Evolutionary conservation across 441 rosid genomes (phyloP).

Genomic region (Erodium texanum): DNA sequence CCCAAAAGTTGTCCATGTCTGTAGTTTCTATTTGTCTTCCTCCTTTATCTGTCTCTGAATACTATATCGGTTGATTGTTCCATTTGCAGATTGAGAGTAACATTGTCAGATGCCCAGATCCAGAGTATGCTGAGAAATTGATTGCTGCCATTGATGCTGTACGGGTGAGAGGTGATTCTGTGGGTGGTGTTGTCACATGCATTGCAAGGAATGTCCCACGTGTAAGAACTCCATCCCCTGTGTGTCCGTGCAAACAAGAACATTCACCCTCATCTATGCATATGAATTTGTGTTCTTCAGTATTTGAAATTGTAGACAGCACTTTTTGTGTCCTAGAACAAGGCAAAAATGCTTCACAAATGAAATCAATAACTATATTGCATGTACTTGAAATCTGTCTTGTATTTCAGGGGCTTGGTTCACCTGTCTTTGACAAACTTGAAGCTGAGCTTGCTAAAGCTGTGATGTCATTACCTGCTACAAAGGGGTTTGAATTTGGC

Average conservation of each 20-base stretch:
- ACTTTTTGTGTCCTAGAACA: conserved; percentile 3
- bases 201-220: conserved; percentile 81
- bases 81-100: conserved; percentile 67
- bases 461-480: conserved; percentile 83
- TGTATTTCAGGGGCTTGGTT: conserved; percentile 77
- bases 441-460: conserved; percentile 94
- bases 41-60: not conserved
- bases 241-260: not conserved
- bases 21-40: not conserved
- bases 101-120: conserved; percentile 91
- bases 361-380: not conserved
- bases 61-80: not conserved
- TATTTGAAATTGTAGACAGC: not conserved
- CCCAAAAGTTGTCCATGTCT: not conserved
- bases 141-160: conserved; percentile 80
- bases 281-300: not conserved
- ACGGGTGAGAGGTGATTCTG: conserved; percentile 75
- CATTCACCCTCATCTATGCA: not conserved
- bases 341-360: conserved; percentile 3
- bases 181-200: conserved; percentile 95
- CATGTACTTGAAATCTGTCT: conserved; percentile 1
- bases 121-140: conserved; percentile 91
- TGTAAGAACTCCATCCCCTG: conserved; percentile 32
- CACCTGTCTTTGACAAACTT: conserved; percentile 93
- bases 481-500: conserved; percentile 92